A percentile compares a stretch with the other conserved stretches of the same genome.
Conservation (phyloP, 2,329 filamentous ascomycete species). For the Beauveria sp. region DNA sequence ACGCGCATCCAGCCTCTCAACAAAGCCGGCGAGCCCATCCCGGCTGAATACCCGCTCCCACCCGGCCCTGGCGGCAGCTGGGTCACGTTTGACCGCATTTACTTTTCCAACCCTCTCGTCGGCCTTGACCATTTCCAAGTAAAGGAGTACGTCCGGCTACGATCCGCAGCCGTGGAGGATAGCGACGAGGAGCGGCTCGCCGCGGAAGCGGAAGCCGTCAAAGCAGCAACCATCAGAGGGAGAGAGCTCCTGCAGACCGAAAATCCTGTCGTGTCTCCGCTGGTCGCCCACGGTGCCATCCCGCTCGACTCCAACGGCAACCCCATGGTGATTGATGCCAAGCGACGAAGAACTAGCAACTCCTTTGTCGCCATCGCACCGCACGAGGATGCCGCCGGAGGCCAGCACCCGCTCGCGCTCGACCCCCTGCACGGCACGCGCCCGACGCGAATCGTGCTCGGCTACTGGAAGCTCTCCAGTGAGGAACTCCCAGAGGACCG, state of each 20-base stretch:
- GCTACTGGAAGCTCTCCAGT: conserved; percentile 51
- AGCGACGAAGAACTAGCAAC: conserved; percentile 36
- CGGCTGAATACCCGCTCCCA: conserved; percentile 40
- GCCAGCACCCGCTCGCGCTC: conserved; percentile 15
- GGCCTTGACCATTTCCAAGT: conserved; percentile 48
- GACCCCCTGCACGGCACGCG: conserved; percentile 44
- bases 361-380: conserved; percentile 1
- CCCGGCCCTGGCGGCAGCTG: conserved; percentile 55
- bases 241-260: conserved; percentile 36
- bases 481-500: conserved; percentile 40
- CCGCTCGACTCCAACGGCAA: conserved; percentile 32
- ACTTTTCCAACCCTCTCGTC: conserved; percentile 50
- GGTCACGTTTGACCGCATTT: conserved; percentile 55
- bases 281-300: conserved; percentile 44
- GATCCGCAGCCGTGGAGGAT: conserved; percentile 31
- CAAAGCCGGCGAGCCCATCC: conserved; percentile 39
- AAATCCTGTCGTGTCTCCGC: conserved; percentile 31
- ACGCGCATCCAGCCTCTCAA: conserved; percentile 48
- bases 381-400: conserved; percentile 6
- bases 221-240: conserved; percentile 39
- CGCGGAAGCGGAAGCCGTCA: conserved; percentile 36
- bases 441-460: conserved; percentile 50
- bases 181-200: conserved; percentile 30
- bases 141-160: conserved; percentile 55
- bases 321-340: conserved; percentile 19